Percentiles rank a stretch among this genome's conserved stretches.
phyloP scores from a whole-genome alignment of 2,329 filamentous ascomycete species.

The Didymella sp. region DNA sequence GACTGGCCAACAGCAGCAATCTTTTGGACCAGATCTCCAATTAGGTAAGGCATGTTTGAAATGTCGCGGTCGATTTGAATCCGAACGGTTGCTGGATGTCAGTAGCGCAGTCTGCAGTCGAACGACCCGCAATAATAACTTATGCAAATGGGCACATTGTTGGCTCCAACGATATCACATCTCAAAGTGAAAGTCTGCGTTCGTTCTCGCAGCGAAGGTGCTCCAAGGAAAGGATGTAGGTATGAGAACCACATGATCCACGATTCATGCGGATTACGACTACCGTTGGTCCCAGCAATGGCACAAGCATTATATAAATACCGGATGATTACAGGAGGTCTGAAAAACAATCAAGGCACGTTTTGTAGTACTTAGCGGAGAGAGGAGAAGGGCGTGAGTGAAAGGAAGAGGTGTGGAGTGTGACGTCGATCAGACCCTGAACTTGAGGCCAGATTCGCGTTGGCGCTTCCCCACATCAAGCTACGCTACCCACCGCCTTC shows the following conservation, averaged over 20 bases:
- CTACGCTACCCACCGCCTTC: conserved; percentile 16
- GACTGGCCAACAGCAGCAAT: background rate
- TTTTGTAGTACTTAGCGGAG: background rate
- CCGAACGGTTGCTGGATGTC: background rate
- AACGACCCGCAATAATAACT: background rate
- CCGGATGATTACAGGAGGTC: background rate
- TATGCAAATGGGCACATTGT: background rate
- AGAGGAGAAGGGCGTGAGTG: background rate
- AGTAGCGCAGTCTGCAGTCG: background rate
- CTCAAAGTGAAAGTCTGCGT: background rate
- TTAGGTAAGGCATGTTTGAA: background rate
- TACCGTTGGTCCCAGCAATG: background rate
- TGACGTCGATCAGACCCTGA: conserved; percentile 16
- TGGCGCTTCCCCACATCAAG: conserved; percentile 19
- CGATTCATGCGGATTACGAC: background rate
- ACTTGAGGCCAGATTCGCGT: conserved; percentile 16
- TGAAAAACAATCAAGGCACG: background rate
- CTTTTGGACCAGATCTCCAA: background rate
- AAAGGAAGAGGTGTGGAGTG: background rate
- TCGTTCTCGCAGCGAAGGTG: background rate
- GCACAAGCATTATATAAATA: background rate
- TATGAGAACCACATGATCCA: background rate
- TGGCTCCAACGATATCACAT: background rate
- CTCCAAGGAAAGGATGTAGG: background rate
- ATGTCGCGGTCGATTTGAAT: background rate